Evolutionary conservation across 768 basidiomycete species (phyloP).

Genomic region (Hypholoma fasciculare): DNA sequence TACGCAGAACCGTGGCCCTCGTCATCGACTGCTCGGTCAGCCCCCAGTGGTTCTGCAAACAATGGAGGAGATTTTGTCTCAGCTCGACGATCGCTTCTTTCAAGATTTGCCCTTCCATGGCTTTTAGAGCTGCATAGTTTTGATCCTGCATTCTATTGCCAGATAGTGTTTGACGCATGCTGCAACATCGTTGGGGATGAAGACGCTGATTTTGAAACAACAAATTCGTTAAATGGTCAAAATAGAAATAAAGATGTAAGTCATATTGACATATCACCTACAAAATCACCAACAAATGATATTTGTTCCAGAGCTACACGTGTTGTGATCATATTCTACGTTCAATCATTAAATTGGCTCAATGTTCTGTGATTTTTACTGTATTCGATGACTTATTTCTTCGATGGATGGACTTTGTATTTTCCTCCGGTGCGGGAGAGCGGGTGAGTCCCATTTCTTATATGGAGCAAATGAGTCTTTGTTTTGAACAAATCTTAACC

Average conservation of each 20-base stretch:
- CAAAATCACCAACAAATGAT: neutral
- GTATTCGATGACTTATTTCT: conserved; percentile 59
- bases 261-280: neutral
- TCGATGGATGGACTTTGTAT: conserved; percentile 55
- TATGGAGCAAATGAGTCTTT: neutral
- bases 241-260: neutral
- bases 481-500: neutral
- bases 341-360: conserved; percentile 52
- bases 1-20: conserved; percentile 60
- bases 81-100: conserved; percentile 51
- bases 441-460: conserved; percentile 34
- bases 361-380: conserved; percentile 54
- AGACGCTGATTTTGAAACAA: neutral
- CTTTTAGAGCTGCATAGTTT: conserved; percentile 66
- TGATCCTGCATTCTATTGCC: conserved; percentile 52
- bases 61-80: conserved; percentile 75
- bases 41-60: conserved; percentile 39
- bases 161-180: conserved; percentile 53
- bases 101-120: conserved; percentile 66
- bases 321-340: conserved; percentile 47
- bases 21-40: conserved; percentile 32
- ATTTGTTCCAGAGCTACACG: conserved; percentile 12
- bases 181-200: conserved; percentile 38
- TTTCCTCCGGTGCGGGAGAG: conserved; percentile 28
- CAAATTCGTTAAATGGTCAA: neutral